Conservation (phyloP, 2,329 filamentous ascomycete species). For the Fusarium sulawesiense region DNA sequence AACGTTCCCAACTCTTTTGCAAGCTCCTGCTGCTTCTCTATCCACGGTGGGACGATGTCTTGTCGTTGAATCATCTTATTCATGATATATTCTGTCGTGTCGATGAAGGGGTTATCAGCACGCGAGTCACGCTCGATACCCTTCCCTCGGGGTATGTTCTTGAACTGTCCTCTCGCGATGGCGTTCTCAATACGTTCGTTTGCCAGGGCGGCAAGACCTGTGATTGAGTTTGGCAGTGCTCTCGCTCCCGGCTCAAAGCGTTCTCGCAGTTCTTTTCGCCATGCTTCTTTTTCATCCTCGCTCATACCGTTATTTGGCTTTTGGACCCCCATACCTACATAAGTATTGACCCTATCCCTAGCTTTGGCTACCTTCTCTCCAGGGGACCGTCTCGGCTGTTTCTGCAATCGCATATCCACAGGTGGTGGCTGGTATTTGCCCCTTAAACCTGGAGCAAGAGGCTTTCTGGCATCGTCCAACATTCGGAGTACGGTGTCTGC, state of each 20-base stretch:
- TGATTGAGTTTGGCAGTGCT: constrained; percentile 78
- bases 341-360: constrained; percentile 67
- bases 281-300: constrained; percentile 77
- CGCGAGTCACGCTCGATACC: constrained; percentile 84
- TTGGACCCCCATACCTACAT: constrained; percentile 61
- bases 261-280: constrained; percentile 80
- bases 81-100: constrained; percentile 97
- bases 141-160: constrained; percentile 82
- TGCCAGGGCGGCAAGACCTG: constrained; percentile 83
- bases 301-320: constrained; percentile 66
- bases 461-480: constrained; percentile 82
- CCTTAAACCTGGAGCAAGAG: constrained; percentile 64
- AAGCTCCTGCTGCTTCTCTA: constrained; percentile 97
- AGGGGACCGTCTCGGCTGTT: constrained; percentile 53
- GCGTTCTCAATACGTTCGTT: constrained; percentile 95
- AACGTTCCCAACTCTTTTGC: constrained; percentile 76
- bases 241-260: constrained; percentile 80
- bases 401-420: constrained; percentile 64
- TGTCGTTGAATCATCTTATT: constrained; percentile 98
- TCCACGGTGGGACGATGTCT: constrained; percentile 96
- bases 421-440: constrained; percentile 60
- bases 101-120: constrained; percentile 87
- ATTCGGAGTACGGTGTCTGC: constrained; percentile 86
- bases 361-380: constrained; percentile 65
- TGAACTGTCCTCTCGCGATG: constrained; percentile 90